phyloP scores from a whole-genome alignment of 148 eudicot species.

The Camellia lanceoleosa region DNA sequence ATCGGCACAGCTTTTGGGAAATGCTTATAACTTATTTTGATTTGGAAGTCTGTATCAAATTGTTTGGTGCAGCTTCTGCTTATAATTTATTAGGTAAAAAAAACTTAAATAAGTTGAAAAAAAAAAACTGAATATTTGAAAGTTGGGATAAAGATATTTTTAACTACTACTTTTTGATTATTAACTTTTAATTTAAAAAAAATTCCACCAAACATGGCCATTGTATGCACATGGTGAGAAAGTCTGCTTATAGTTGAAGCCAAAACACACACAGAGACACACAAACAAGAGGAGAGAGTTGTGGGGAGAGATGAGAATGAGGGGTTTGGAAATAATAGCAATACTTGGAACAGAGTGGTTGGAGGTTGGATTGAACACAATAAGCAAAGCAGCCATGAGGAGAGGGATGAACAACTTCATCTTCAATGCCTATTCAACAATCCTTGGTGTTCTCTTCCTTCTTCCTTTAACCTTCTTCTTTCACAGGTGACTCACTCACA shows the following conservation, averaged over 20 bases:
- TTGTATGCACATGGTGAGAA: not conserved
- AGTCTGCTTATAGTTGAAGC: not conserved
- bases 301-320: conserved; percentile 20
- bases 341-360: conserved; percentile 24
- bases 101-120: no score
- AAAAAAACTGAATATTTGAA: no score
- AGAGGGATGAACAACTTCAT: conserved; percentile 38
- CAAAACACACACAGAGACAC: not conserved
- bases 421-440: conserved; percentile 29
- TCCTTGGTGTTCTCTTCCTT: conserved; percentile 31
- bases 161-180: no score
- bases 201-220: no score
- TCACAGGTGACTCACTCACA: not conserved
- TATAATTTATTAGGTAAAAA: no score
- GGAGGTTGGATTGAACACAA: conserved; percentile 29
- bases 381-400: conserved; percentile 46
- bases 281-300: no score
- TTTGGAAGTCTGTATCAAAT: no score
- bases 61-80: no score
- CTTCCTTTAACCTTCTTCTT: conserved; percentile 14
- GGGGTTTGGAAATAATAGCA: not conserved
- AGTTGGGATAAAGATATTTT: no score
- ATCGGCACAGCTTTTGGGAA: no score
- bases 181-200: no score
- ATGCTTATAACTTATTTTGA: no score